Evolutionary conservation across 164 flowering plant genomes (phyloP).

Genomic region (Sextonia rubra): DNA sequence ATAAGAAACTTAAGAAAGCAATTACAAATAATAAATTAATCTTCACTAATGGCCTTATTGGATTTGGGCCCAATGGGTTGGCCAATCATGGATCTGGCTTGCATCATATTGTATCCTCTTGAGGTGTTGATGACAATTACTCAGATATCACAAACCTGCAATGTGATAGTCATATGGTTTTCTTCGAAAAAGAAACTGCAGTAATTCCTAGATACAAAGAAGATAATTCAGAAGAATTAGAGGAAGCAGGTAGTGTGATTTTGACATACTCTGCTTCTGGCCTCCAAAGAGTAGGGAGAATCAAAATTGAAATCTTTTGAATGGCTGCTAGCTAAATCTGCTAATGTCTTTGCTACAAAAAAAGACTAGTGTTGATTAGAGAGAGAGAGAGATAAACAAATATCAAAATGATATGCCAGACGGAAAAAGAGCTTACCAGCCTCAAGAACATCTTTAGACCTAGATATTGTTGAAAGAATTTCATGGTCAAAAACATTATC

Average conservation of each 20-base stretch:
- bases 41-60: too few species aligned
- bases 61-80: too few species aligned
- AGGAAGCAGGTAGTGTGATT: neutral
- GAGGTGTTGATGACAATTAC: too few species aligned
- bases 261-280: slow-evolving; percentile 53
- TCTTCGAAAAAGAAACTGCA: neutral
- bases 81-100: too few species aligned
- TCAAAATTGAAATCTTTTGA: slow-evolving; percentile 67
- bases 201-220: neutral
- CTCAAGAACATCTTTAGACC: slow-evolving; percentile 41
- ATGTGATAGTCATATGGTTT: too few species aligned
- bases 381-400: slow-evolving; percentile 2
- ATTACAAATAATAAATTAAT: too few species aligned
- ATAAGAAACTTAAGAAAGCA: too few species aligned
- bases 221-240: too few species aligned
- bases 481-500: slow-evolving; percentile 85
- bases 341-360: slow-evolving; percentile 80
- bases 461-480: slow-evolving; percentile 45
- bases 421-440: slow-evolving; percentile 46
- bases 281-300: slow-evolving; percentile 80
- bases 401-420: neutral
- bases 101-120: too few species aligned
- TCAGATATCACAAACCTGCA: too few species aligned
- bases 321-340: slow-evolving; percentile 64
- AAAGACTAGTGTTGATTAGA: slow-evolving; percentile 16